Evolutionary conservation across 371 early-diverging fungal species (phyloP), one percentile per base, ranked within the genome.

Genomic region (Circinella umbellata): DNA sequence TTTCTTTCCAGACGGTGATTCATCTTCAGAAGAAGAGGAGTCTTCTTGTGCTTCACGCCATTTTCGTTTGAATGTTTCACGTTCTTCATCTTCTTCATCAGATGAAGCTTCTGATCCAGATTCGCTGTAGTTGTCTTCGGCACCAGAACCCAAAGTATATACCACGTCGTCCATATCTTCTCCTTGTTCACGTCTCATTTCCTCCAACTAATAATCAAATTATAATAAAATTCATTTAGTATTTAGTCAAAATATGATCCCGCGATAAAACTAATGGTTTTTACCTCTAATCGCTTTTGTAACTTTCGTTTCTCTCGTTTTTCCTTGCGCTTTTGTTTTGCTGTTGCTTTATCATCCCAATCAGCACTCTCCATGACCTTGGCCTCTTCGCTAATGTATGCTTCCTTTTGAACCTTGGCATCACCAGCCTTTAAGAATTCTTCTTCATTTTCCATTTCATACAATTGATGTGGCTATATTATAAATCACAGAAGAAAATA

Each of bases 341-440:
- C 92, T 18, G 81, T 66, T 20, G 77, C 84, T 76, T 92, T 92
- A 74, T 96, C 96, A 8, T 76, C 82, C 14, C 86, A 70, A 88
- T 96, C 98, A 3, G 88, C 92, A 20, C 80, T 73, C 62, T 88
- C 81, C 92, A 96, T 91, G 1, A 78, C 76, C 53, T 74, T 75
- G 17, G 80, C 79, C 70, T 87, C 86, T 70, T 86, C 86, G 63
- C 85, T 88, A 73, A 96, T 79, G 78, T 89, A 93, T 57, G 88
- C 84, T 49, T 85, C 80, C 57, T 89, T 88, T 63, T 91, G 89
- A 13, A 74, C 69, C 47, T 82, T 81, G 15, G 93, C 85, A 69
- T 90, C 91, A 39, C 92, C 93, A 64, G 87, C 88, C 70, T 89
- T 80, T 63, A 88, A 89, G 86, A 96, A 97, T 14, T 89, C 90